These are phyloP conservation scores for Sugiyamaella valdiviana DNA, from an alignment of 805 yeast species.

Conservation along the genomic window DNA sequence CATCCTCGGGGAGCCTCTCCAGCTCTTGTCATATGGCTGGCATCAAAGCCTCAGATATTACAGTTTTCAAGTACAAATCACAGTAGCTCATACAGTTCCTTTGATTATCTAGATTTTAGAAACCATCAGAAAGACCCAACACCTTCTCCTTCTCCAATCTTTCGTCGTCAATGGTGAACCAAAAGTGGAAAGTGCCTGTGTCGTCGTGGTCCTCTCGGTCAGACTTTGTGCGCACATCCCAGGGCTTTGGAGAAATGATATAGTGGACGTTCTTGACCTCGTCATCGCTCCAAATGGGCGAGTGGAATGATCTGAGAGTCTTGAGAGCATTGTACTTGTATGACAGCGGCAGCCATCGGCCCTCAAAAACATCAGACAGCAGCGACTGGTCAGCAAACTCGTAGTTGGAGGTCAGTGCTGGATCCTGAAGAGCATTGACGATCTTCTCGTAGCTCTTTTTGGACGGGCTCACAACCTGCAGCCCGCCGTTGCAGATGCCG, in stretches of 20 bases:
- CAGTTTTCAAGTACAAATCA: not conserved
- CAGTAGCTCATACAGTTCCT: not conserved
- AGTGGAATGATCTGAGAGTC: conserved; percentile 43
- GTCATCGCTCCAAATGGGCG: conserved; percentile 41
- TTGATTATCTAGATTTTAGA: conserved; percentile 3
- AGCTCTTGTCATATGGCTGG: too few relatives aligned
- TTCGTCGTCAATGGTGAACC: conserved; percentile 40
- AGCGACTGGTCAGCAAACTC: conserved; percentile 56
- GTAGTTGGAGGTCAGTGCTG: conserved; percentile 37
- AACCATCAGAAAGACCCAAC: conserved; percentile 12
- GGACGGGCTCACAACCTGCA: conserved; percentile 45
- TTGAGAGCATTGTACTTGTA: conserved; percentile 52
- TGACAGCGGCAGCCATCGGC: conserved; percentile 46
- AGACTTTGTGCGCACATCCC: conserved; percentile 39
- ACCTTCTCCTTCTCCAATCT: conserved; percentile 13
- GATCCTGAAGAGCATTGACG: conserved; percentile 35
- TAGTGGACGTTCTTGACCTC: conserved; percentile 53
- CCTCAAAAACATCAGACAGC: conserved; percentile 47
- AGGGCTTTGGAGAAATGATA: conserved; percentile 54
- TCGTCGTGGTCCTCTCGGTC: conserved; percentile 33
- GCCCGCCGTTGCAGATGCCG: conserved; percentile 54
- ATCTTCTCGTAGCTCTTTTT: conserved; percentile 37
- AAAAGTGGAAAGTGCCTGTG: conserved; percentile 43
- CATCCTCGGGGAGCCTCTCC: too few relatives aligned
- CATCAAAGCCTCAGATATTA: not conserved